Evolutionary conservation across 192 early-diverging fungal genomes (phyloP), one percentile per base, ranked within the genome.

Genomic region (Coemansia sp.): DNA sequence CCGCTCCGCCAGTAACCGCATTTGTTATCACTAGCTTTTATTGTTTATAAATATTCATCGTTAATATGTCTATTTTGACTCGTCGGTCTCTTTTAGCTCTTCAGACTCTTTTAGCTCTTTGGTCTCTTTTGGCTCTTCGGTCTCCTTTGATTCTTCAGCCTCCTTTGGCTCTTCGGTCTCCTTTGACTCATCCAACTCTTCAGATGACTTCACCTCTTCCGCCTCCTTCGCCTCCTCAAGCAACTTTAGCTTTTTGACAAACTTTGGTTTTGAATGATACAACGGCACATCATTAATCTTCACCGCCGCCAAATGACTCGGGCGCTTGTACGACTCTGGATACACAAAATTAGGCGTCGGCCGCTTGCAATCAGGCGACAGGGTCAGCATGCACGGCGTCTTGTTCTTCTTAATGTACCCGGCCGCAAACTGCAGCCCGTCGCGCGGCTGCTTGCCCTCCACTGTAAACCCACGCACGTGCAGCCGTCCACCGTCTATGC

Each of bases 401-500:
- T 62, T 72, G 39, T 45, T 29, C 51, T 77, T 64, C 11, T 63
- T 62, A 22, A 72, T 27, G 43, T 77, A 77, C 0, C 75, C 75
- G 3, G 65, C 65, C 3, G 23, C 52, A 55, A 77, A 77, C 62
- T 77, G 75, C 54, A 65, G 62, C 4, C 48, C 8, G 49, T 77
- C 75, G 17, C 37, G 25, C 11, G 57, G 37, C 22, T 57, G 57
- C 62, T 77, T 77, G 38, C 65, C 65, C 6, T 65, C 65, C 2
- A 71, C 69, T 19, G 45, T 56, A 21, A 77, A 77, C 31, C 69
- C 48, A 8, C 54, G 68, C 0, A 47, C 75, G 35, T 68, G 69
- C 16, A 77, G 54, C 16, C 75, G 70, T n/a, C 59, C 53, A 7
- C 75, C 75, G 23, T 63, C 75, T 12, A 77, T 65, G 41, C 75